Evolutionary conservation across 2,329 filamentous ascomycete species (phyloP).

Genomic region (Periconia digitata): DNA sequence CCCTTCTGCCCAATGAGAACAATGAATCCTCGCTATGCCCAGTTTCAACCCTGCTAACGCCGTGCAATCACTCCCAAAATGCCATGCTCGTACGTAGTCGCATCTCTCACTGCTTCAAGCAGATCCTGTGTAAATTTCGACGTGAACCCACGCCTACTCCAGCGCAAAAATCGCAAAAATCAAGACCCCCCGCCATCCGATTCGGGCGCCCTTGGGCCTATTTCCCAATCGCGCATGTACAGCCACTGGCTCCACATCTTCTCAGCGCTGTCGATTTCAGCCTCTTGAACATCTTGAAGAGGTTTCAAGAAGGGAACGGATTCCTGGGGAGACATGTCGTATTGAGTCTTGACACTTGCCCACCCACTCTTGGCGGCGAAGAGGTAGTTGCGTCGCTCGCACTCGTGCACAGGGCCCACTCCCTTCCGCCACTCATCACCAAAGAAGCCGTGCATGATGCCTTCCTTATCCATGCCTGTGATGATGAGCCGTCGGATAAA

Average conservation of each 20-base stretch:
- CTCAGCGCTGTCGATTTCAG: constrained; percentile 82
- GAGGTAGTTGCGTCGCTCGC: constrained; percentile 89
- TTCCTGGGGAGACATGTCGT: constrained; percentile 84
- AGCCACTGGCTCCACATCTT: constrained; percentile 91
- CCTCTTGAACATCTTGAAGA: constrained; percentile 72
- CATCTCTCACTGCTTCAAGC: background rate
- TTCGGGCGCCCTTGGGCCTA: constrained; percentile 73
- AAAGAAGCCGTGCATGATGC: constrained; percentile 92
- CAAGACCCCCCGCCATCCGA: constrained; percentile 10
- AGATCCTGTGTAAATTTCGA: background rate
- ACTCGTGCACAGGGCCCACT: constrained; percentile 79
- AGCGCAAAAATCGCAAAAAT: constrained; percentile 5
- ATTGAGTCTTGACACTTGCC: constrained; percentile 84
- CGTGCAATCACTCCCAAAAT: constrained; percentile 6
- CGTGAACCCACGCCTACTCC: constrained; percentile 9
- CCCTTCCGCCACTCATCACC: constrained; percentile 88
- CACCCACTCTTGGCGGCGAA: constrained; percentile 94
- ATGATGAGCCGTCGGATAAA: constrained; percentile 89
- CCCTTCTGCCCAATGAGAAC: background rate
- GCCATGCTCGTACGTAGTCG: constrained; percentile 1
- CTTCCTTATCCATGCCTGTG: constrained; percentile 85
- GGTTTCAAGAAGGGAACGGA: constrained; percentile 85
- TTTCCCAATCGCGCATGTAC: constrained; percentile 98
- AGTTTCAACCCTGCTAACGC: constrained; percentile 10
- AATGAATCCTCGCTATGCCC: background rate